Conservation (phyloP, 176 grass and related monocot species). For the Rhynchospora pubera region DNA sequence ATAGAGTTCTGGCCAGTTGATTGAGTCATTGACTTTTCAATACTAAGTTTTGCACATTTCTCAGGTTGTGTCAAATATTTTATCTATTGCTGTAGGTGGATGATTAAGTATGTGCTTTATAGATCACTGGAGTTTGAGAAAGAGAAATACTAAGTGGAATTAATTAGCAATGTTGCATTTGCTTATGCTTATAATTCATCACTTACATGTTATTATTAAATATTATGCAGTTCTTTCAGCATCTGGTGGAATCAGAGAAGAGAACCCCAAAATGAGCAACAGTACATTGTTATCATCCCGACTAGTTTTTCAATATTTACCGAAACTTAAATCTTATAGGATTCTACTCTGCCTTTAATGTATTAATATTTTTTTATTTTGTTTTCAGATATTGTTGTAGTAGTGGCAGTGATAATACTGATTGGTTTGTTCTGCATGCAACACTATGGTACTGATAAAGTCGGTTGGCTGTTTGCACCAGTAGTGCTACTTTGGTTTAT, state of each 20-base stretch:
- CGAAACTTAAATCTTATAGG: background rate
- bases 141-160: background rate
- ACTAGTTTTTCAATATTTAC: background rate
- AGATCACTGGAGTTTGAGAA: background rate
- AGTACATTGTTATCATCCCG: constrained; percentile 8
- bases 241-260: constrained; percentile 89
- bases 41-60: background rate
- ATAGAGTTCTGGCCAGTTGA: background rate
- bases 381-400: constrained; percentile 71
- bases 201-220: background rate
- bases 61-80: background rate
- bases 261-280: constrained; percentile 51
- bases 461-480: constrained; percentile 96
- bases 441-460: constrained; percentile 92
- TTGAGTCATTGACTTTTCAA: background rate
- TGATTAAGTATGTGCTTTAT: background rate
- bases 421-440: constrained; percentile 98
- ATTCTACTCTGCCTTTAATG: background rate
- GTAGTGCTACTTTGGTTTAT: constrained; percentile 92
- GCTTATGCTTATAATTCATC: background rate
- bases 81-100: background rate
- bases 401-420: constrained; percentile 88
- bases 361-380: constrained; percentile 27
- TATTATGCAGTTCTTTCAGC: constrained; percentile 80
- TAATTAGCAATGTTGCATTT: background rate